phyloP scores from a whole-genome alignment of 345 rosid species.

The Viola odorata region DNA sequence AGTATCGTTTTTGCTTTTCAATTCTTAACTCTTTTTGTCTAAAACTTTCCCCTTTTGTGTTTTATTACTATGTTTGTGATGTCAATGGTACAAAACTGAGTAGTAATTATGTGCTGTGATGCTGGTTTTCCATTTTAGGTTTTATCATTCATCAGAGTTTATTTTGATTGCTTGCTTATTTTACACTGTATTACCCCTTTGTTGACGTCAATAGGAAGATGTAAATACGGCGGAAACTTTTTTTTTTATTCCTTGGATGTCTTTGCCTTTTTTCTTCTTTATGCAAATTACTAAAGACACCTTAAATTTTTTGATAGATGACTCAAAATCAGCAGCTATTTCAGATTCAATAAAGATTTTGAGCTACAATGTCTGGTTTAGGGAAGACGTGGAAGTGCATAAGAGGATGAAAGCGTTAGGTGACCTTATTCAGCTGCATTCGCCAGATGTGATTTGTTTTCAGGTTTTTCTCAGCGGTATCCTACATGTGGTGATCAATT shows the following conservation, averaged over 20 bases:
- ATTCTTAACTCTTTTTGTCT: background rate
- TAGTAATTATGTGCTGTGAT: too few relatives aligned
- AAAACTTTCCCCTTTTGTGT: background rate
- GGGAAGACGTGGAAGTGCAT: constrained; percentile 80
- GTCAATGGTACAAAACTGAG: too few relatives aligned
- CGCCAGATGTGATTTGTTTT: constrained; percentile 81
- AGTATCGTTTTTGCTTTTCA: background rate
- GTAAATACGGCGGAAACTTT: too few relatives aligned
- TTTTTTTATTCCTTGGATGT: background rate
- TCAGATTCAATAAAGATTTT: constrained; percentile 52
- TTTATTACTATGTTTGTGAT: too few relatives aligned
- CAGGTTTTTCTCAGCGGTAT: constrained; percentile 46
- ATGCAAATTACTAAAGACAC: background rate
- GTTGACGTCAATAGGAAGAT: too few relatives aligned
- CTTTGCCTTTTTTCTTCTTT: background rate
- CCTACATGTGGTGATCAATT: background rate
- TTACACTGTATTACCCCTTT: too few relatives aligned
- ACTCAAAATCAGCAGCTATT: constrained; percentile 28
- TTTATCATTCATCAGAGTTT: too few relatives aligned
- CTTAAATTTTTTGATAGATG: constrained; percentile 28
- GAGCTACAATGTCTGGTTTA: constrained; percentile 97
- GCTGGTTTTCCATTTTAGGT: too few relatives aligned
- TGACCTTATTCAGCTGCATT: constrained; percentile 64
- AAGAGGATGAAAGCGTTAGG: constrained; percentile 81
- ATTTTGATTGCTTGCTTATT: too few relatives aligned